Base-by-base conservation (phyloP, 2,329 filamentous ascomycete genomes). In the Dactylellina haptotyla region DNA sequence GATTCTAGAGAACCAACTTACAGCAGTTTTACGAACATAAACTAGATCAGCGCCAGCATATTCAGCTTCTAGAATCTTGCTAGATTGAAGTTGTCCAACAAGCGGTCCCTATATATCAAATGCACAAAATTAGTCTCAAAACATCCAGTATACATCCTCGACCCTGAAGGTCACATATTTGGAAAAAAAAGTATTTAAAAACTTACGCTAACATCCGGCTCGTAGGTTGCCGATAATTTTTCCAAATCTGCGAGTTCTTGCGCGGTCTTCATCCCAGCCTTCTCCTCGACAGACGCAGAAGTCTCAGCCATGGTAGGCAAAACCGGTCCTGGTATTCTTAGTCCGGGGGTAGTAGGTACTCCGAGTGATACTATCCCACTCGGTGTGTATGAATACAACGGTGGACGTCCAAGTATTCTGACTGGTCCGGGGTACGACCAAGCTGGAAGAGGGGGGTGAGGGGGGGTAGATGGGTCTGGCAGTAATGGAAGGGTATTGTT, bases 11-110 rank as follows among this genome's bases (percentile, higher is more conserved):
- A 8, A 45, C 6, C 59, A 67, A 84, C 88, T 81, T 83, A 96
- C 94, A 79, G 87, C 86, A 53, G 93, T 97, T 84, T 98, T 98
- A 70, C 90, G 87, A 56, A 93, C 89, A 80, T 92, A 96, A 75
- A 91, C 84, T 4, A 89, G 88, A 80, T 98, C 93, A 75, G 92
- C 93, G 81, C 90, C 90, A 74, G 92, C 91, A 83, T 97, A 98
- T 80, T 97, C 91, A 75, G 89, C 85, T 14, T 90, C 88, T 79
- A 99, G 92, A 76, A 85, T 87, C 77, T 88, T 86, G 81, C 89
- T 96, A 57, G 90, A 87, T 79, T 88, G 87, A 81, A 90, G 91
- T 74, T 89, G 86, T 78, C 92, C 91, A 76, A 98, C 90, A 54
- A 93, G 84, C 74, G 92, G 91, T 64, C 92, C 93, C 94, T 97